phyloP scores from a whole-genome alignment of 805 yeast species.

The Candida krabiensis region DNA sequence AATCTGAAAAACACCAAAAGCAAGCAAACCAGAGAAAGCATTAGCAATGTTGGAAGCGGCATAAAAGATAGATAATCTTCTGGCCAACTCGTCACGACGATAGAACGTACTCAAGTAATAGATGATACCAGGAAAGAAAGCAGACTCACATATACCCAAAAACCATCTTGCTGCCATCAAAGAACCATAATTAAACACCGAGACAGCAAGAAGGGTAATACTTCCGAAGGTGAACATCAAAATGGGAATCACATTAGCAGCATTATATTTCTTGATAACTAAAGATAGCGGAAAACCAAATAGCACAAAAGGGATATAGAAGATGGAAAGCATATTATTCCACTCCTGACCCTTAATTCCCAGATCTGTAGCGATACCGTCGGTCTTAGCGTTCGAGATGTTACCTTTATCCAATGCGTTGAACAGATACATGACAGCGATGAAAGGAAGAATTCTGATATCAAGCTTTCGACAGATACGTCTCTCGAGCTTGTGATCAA shows the following conservation, averaged over 20 bases:
- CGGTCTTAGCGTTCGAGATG: slow-evolving; percentile 50
- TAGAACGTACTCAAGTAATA: slow-evolving; percentile 39
- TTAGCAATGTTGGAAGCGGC: slow-evolving; percentile 34
- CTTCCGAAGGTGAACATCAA: slow-evolving; percentile 47
- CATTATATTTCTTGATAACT: slow-evolving; percentile 40
- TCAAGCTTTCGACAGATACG: slow-evolving; percentile 43
- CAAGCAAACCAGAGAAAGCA: slow-evolving; percentile 39
- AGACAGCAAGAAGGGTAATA: slow-evolving; percentile 37
- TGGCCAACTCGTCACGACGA: slow-evolving; percentile 38
- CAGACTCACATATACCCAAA: slow-evolving; percentile 38
- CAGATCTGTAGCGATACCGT: slow-evolving; percentile 43
- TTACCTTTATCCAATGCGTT: slow-evolving; percentile 51
- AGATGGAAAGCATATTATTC: slow-evolving; percentile 46
- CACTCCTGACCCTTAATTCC: slow-evolving; percentile 42
- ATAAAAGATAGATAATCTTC: slow-evolving; percentile 37
- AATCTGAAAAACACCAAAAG: slow-evolving; percentile 40
- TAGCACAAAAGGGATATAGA: slow-evolving; percentile 45
- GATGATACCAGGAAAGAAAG: slow-evolving; percentile 40
- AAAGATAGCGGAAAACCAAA: slow-evolving; percentile 45
- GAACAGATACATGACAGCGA: slow-evolving; percentile 47
- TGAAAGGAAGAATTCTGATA: slow-evolving; percentile 42
- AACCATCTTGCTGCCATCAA: slow-evolving; percentile 37
- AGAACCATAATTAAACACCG: slow-evolving; percentile 41
- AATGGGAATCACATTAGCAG: slow-evolving; percentile 44
- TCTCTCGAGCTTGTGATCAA: slow-evolving; percentile 27